A percentile compares a stretch with the other conserved stretches of the same genome.
phyloP scores from a whole-genome alignment of 768 basidiomycete species.

The Leccinum uliginosum region DNA sequence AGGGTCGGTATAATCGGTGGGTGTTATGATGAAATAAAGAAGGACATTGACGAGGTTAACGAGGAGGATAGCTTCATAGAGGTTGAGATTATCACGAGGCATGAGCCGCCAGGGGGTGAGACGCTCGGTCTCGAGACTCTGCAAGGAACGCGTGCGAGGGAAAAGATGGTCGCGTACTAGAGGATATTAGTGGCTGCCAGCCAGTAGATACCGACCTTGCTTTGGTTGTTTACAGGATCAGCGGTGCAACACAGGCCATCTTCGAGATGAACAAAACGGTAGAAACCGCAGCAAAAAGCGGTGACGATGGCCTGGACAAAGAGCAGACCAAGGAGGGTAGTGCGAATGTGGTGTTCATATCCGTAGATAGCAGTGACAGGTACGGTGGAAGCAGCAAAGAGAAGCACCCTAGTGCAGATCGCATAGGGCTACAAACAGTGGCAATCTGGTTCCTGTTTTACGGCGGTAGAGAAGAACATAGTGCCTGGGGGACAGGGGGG shows the following conservation, averaged over 20 bases:
- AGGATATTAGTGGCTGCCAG: slow-evolving; percentile 68
- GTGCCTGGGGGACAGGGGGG: slow-evolving; percentile 47
- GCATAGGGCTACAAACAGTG: slow-evolving; percentile 76
- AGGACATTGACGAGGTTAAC: slow-evolving; percentile 81
- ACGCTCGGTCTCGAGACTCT: slow-evolving; percentile 38
- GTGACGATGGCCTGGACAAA: slow-evolving; percentile 69
- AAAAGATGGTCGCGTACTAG: slow-evolving; percentile 36
- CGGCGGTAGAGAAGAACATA: slow-evolving; percentile 79
- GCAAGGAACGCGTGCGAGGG: slow-evolving; percentile 22
- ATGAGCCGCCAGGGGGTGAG: slow-evolving; percentile 78
- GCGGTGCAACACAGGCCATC: slow-evolving; percentile 82
- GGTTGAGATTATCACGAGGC: slow-evolving; percentile 85
- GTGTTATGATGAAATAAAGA: slow-evolving; percentile 82
- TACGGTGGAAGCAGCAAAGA: slow-evolving; percentile 66
- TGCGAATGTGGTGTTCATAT: slow-evolving; percentile 51
- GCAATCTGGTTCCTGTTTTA: slow-evolving; percentile 51
- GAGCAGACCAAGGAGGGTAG: slow-evolving; percentile 53
- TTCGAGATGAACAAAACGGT: slow-evolving; percentile 70
- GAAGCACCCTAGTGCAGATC: slow-evolving; percentile 76
- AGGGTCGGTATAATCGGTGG: slow-evolving; percentile 56
- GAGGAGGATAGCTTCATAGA: slow-evolving; percentile 75
- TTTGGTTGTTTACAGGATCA: slow-evolving; percentile 58
- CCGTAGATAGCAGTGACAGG: slow-evolving; percentile 79
- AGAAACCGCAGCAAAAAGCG: slow-evolving; percentile 75
- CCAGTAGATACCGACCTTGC: slow-evolving; percentile 87